These are phyloP conservation scores for Paratinospora sagittata DNA, from an alignment of 164 flowering plant genomes.

Conservation along the genomic window DNA sequence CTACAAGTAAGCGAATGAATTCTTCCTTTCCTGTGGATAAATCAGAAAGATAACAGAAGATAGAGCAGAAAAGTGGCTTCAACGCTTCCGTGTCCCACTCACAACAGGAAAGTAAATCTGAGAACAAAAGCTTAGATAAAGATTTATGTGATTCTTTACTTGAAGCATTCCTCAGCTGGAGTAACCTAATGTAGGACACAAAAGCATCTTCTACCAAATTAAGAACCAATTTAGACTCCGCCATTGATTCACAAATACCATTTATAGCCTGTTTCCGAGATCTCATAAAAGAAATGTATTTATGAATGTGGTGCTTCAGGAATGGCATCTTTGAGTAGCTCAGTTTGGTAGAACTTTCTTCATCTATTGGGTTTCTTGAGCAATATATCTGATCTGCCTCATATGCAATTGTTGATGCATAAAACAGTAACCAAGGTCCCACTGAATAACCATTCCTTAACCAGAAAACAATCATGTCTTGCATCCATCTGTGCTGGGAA, in stretches of 20 bases:
- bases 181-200: constrained; percentile 30
- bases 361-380: constrained; percentile 5
- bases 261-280: constrained; percentile 9
- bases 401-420: constrained; percentile 39
- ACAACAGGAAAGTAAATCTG: constrained; percentile 32
- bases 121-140: constrained; percentile 23
- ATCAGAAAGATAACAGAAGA: constrained; percentile 35
- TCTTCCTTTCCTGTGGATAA: constrained; percentile 28
- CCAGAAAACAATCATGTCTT: constrained; percentile 41
- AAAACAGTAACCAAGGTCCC: constrained; percentile 37
- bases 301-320: constrained; percentile 31
- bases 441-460: constrained; percentile 33
- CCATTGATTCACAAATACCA: constrained; percentile 9
- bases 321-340: constrained; percentile 20
- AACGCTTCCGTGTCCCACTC: constrained; percentile 21
- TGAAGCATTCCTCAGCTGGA: constrained; percentile 8
- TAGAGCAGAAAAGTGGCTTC: constrained; percentile 21
- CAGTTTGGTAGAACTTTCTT: constrained; percentile 3
- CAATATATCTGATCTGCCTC: constrained; percentile 25
- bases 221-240: constrained; percentile 18
- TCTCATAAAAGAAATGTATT: constrained; percentile 24
- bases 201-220: constrained; percentile 34
- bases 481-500: constrained; percentile 27
- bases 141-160: constrained; percentile 16
- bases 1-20: constrained; percentile 29